A percentile compares a stretch with the other conserved stretches of the same genome.
Evolutionary conservation across 202 grass and related monocot genomes (phyloP).

Genomic region (Cymbopogon flexuosus): DNA sequence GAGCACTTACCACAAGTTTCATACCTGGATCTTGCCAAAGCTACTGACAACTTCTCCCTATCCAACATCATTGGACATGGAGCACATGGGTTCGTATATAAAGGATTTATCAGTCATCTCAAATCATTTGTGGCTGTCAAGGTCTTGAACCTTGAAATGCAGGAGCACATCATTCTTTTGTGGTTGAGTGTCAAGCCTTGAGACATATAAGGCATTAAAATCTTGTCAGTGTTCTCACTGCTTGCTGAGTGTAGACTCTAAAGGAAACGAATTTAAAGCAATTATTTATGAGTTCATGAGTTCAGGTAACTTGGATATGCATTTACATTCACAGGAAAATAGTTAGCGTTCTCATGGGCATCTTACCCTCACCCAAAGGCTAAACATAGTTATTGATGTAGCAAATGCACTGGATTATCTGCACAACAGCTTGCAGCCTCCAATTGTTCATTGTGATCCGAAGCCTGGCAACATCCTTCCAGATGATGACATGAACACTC

Average conservation of each 20-base stretch:
- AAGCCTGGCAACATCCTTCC: conserved; percentile 45
- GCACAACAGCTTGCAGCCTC: conserved; percentile 16
- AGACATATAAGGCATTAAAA: conserved; percentile 42
- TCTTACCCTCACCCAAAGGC: conserved; percentile 31
- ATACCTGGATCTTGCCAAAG: conserved; percentile 36
- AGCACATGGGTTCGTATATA: conserved; percentile 29
- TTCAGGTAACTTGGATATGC: conserved; percentile 39
- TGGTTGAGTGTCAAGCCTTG: conserved; percentile 42
- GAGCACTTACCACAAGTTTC: conserved; percentile 7
- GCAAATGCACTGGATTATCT: conserved; percentile 45
- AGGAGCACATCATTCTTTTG: conserved; percentile 38
- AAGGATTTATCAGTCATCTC: conserved; percentile 6
- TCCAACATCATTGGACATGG: conserved; percentile 39
- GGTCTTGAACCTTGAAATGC: conserved; percentile 39
- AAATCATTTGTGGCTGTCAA: conserved; percentile 30
- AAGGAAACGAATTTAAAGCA: conserved; percentile 43
- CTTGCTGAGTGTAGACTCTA: conserved; percentile 46
- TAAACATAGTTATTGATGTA: conserved; percentile 41
- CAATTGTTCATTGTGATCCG: conserved; percentile 41
- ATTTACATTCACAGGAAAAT: not conserved
- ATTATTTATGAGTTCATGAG: conserved; percentile 49
- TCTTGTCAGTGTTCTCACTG: conserved; percentile 43
- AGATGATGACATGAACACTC: conserved; percentile 32
- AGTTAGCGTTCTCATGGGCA: not conserved
- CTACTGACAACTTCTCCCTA: conserved; percentile 34